Conservation (phyloP, 108 stramenopile genomes). For the Nitzschia palea region DNA sequence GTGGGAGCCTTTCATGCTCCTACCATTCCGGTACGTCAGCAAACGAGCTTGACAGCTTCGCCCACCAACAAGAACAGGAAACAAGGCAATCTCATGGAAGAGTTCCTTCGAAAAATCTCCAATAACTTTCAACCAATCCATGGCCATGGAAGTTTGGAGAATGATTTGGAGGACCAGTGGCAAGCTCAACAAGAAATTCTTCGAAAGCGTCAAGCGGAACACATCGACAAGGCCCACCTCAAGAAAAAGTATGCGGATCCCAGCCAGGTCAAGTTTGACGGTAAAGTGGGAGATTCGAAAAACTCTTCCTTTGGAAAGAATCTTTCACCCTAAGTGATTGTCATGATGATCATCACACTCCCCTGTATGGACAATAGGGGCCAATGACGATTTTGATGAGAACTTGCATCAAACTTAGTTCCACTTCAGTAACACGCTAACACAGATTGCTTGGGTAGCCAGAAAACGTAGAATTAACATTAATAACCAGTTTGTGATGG, state of each 20-base stretch:
- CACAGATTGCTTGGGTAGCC: too few species aligned
- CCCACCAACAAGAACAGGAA: neutral
- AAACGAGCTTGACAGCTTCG: neutral
- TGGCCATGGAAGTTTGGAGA: conserved; percentile 32
- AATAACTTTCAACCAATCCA: conserved; percentile 27
- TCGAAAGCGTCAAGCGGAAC: conserved; percentile 38
- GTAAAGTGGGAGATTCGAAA: conserved; percentile 1
- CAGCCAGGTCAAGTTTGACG: conserved; percentile 8
- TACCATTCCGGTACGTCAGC: neutral
- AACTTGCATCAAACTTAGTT: too few species aligned
- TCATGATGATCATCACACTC: too few species aligned
- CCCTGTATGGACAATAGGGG: too few species aligned
- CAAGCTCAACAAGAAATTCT: conserved; percentile 81
- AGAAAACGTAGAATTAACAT: too few species aligned
- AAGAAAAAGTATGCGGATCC: conserved; percentile 26
- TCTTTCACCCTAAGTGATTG: neutral
- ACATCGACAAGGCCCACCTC: conserved; percentile 24
- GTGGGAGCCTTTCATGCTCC: neutral
- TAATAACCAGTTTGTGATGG: too few species aligned
- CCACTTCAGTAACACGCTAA: too few species aligned
- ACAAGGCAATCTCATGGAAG: conserved; percentile 24
- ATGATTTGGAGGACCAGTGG: conserved; percentile 68
- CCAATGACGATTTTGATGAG: too few species aligned
- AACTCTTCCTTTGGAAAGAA: conserved; percentile 5
- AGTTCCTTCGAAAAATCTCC: conserved; percentile 7